phyloP scores from a whole-genome alignment of 192 early-diverging fungal genomes.

The Chytriomyces sp. region DNA sequence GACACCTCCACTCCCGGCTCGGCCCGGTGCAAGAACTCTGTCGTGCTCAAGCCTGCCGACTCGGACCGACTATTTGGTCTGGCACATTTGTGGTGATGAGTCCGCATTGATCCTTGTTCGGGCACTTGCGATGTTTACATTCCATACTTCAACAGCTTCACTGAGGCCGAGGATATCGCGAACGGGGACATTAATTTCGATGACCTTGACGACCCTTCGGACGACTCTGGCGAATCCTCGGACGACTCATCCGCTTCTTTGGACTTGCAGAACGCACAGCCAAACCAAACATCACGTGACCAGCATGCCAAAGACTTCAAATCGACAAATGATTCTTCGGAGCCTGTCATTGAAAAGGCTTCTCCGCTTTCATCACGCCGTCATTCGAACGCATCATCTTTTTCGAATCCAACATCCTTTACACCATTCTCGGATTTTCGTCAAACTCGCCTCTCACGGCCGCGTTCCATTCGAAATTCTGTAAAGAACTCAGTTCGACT shows the following conservation, averaged over 20 bases:
- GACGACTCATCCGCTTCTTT: background rate
- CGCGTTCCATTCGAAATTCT: constrained; percentile 13
- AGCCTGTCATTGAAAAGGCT: background rate
- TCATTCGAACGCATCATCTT: background rate
- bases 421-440: constrained; percentile 3
- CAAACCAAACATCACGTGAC: background rate
- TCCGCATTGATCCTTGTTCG: background rate
- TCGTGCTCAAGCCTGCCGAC: constrained; percentile 17
- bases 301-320: background rate
- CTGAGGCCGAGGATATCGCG: constrained; percentile 38
- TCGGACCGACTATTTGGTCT: constrained; percentile 34
- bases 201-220: constrained; percentile 9
- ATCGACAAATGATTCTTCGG: background rate
- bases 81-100: constrained; percentile 36
- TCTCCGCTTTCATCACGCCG: background rate
- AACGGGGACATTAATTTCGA: constrained; percentile 32
- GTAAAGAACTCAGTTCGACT: constrained; percentile 25
- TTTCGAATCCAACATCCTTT: background rate
- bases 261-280: background rate
- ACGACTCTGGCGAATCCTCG: background rate
- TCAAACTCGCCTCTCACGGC: constrained; percentile 6
- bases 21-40: constrained; percentile 5
- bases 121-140: background rate
- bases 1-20: background rate
- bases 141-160: constrained; percentile 21